Base-by-base conservation (phyloP, 2,329 filamentous ascomycete genomes). In the Fonsecaea nubica region DNA sequence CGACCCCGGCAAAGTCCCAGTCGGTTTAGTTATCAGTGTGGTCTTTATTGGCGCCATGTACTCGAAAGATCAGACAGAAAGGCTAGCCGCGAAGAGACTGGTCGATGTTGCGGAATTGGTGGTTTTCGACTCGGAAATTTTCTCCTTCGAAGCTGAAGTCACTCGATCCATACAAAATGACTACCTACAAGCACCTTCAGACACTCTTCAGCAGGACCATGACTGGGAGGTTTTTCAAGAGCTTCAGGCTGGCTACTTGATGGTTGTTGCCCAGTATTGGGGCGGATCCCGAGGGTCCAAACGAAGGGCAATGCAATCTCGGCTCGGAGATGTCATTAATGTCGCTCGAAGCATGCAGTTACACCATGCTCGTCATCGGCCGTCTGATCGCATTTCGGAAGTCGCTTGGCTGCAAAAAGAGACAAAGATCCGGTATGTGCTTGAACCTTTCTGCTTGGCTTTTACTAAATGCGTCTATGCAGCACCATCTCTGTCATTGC, bases 31-130 rank as follows among this genome's bases (percentile, higher is more conserved):
- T 4, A 74, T 79, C 0, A 75, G 78, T 0, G 72, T 83, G 4
- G 72, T 77, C 0, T 77, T 83, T 59, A 78, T 81, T 72, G 82
- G 81, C 4, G 80, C 80, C 0, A 80, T 82, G 74, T 82, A 82
- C 65, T 81, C 79, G 3, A 74, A 74, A 7, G 76, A 80, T 56
- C 74, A 78, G 57, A 74, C 72, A 40, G 80, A 82, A 62, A 73
- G 75, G 0, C 73, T 74, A 25, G 72, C 75, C 2, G 79, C 80
- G 0, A 81, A 80, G 63, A 73, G 75, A 36, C 62, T 82, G 13
- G 69, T 82, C 2, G 81, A 82, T 67, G 75, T 82, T 55, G 79
- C 76, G 1, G 81, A 82, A 65, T 71, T 81, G 4, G 80, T 77
- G 59, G 72, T 82, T 8, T 82, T 79, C 65, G 81, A 80, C 1